Evolutionary conservation across 2,329 filamentous ascomycete species (phyloP), one percentile per base, ranked within the genome.

Genomic region (Neophaeococcomyces aloes): DNA sequence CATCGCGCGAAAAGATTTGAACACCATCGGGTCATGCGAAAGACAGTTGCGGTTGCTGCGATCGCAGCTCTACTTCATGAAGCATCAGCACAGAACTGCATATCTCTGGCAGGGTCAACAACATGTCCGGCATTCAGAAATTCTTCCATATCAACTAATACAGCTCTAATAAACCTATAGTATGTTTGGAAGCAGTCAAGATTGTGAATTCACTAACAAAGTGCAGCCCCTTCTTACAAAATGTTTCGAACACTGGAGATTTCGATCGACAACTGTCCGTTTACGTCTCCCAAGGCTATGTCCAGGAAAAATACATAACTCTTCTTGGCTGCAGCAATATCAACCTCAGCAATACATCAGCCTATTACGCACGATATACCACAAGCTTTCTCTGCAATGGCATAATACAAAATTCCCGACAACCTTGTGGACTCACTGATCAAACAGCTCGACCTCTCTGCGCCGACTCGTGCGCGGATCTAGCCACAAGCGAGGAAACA

Each of bases 321-420:
- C 70, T 86, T 37, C 75, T 98, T 51, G 89, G 89, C 44, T 98
- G 91, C 61, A 72, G 75, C 37, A 75, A 76, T 49, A 71, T 95
- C 56, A 78, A 91, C 57, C 74, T 88, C 45, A 78, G 77, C 44
- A 84, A 94, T 60, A 81, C 86, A 3, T 81, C 78, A 53, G 75
- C 83, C 57, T 76, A 88, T 57, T 98, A 98, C 65, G 89, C 91
- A 38, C 82, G 91, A 56, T 98, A 89, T 65, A 94, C 89, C 4
- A 91, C 79, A 36, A 91, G 84, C 48, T 81, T 93, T 51, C 75
- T 98, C 52, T 98, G 91, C 73, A 96, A 93, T 70, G 76, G 85
- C 52, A 83, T 98, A 59, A 77, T 98, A 39, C 91, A 98, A 64
- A 88, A 86, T 59, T 96, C 91, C 4, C 78, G 82, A 56, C 60